Conservation (phyloP, 495 filamentous ascomycete genomes). For the Aspergillus heteromorphus region DNA sequence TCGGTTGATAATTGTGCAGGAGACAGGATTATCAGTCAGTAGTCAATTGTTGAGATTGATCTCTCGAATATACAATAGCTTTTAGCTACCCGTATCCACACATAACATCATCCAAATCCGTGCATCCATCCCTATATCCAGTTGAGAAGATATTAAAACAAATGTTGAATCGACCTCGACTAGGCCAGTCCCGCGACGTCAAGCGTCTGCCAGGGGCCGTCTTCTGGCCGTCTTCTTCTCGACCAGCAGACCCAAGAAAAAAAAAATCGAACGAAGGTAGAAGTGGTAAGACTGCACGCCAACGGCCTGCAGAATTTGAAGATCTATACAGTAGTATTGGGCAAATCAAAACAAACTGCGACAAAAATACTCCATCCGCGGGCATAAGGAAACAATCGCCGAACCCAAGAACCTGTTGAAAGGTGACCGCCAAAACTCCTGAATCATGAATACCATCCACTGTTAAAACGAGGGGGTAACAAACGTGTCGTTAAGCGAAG, state of each 20-base stretch:
- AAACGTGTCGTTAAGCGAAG: conserved; percentile 11
- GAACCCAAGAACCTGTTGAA: conserved; percentile 30
- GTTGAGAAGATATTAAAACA: conserved; percentile 16
- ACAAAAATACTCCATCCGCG: neutral
- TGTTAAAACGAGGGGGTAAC: conserved; percentile 22
- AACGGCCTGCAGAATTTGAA: neutral
- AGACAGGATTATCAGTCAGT: too few relatives aligned
- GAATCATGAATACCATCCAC: conserved; percentile 26
- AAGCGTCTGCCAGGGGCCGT: neutral
- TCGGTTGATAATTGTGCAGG: too few relatives aligned
- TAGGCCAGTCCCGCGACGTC: neutral
- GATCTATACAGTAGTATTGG: conserved; percentile 10
- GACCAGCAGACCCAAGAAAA: neutral
- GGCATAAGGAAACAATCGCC: neutral
- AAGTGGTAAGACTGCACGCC: neutral
- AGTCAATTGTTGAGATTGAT: neutral
- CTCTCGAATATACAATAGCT: conserved; percentile 1
- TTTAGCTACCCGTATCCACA: neutral
- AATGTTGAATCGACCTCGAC: conserved; percentile 32
- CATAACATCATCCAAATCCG: neutral
- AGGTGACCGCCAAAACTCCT: conserved; percentile 39
- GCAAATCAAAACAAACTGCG: conserved; percentile 10
- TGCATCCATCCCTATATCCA: conserved; percentile 1
- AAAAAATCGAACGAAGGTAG: neutral
- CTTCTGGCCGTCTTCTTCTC: neutral